These are phyloP conservation scores for Pseudevernia furfuracea DNA, from an alignment of 495 filamentous ascomycete genomes.

Conservation along the genomic window DNA sequence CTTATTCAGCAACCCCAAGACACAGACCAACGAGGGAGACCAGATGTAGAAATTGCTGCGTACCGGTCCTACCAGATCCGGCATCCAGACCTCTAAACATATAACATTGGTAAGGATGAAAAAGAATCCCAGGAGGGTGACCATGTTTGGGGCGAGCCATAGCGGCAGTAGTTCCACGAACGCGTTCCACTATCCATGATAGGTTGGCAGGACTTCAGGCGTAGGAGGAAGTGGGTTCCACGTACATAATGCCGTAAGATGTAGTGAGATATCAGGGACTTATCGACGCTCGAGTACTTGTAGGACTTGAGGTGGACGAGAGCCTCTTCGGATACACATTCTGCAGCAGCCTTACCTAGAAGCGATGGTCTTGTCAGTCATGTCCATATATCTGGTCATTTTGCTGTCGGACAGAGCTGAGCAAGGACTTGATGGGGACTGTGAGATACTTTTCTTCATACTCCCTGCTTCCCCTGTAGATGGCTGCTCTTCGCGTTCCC, in stretches of 20 bases:
- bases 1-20: constrained; percentile 27
- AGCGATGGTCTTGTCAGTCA: background rate
- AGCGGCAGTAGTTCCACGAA: constrained; percentile 86
- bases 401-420: background rate
- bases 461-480: background rate
- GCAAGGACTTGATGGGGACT: background rate
- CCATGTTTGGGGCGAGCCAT: constrained; percentile 97
- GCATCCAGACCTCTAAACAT: constrained; percentile 72
- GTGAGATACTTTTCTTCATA: constrained; percentile 14
- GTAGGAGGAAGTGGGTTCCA: constrained; percentile 2
- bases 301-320: constrained; percentile 83
- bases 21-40: background rate
- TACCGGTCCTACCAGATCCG: constrained; percentile 88
- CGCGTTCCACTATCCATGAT: constrained; percentile 74
- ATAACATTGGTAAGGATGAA: constrained; percentile 85
- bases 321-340: constrained; percentile 60
- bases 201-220: constrained; percentile 12
- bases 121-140: constrained; percentile 89
- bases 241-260: constrained; percentile 92
- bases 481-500: constrained; percentile 8
- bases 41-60: constrained; percentile 24
- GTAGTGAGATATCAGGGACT: constrained; percentile 88
- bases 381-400: background rate
- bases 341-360: constrained; percentile 41
- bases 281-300: constrained; percentile 95